Conservation (phyloP, 768 basidiomycete genomes). For the Amanita rubescens region DNA sequence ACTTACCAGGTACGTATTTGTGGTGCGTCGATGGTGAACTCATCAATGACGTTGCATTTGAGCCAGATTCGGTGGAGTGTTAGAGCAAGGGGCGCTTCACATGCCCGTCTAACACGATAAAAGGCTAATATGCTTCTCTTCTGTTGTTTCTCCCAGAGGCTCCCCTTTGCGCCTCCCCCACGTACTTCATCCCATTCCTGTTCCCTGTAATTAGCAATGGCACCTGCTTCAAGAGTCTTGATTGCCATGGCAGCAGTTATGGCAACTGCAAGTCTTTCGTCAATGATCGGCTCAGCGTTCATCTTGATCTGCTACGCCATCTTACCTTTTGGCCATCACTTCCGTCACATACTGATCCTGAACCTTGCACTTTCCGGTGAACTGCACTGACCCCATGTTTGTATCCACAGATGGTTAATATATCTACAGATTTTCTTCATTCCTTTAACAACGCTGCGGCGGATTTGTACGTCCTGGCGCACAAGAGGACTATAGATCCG, state of each 20-base stretch:
- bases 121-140: too few species aligned
- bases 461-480: conserved; percentile 6
- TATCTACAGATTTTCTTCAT: conserved; percentile 7
- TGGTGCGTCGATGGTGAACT: too few species aligned
- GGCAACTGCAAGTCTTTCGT: neutral
- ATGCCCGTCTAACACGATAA: too few species aligned
- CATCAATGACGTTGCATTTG: too few species aligned
- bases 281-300: conserved; percentile 8
- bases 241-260: neutral
- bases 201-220: neutral
- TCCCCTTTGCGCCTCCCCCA: too few species aligned
- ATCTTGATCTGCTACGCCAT: conserved; percentile 10
- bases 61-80: too few species aligned
- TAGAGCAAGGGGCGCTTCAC: too few species aligned
- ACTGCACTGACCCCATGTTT: too few species aligned
- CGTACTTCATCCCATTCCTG: too few species aligned
- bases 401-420: too few species aligned
- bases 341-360: conserved; percentile 10
- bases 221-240: neutral
- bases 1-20: too few species aligned
- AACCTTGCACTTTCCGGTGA: conserved; percentile 7
- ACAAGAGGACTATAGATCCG: neutral
- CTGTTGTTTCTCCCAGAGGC: too few species aligned
- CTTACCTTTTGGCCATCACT: conserved; percentile 7
- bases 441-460: conserved; percentile 5